These are phyloP conservation scores for Ambrosia hybrid DNA, from an alignment of 140 eudicot species.

Conservation along the genomic window DNA sequence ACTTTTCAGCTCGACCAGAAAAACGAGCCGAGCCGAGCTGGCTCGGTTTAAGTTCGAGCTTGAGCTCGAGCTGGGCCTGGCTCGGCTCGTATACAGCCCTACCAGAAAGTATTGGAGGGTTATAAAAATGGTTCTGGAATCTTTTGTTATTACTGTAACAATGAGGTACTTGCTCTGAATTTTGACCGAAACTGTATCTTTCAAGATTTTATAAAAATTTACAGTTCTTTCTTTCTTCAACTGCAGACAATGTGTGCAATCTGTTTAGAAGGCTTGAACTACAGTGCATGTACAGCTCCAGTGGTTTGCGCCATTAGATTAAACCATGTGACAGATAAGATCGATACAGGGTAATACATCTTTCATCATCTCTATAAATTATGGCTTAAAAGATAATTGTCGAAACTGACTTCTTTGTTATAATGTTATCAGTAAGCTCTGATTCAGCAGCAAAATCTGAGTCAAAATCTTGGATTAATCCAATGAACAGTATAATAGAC, in stretches of 20 bases:
- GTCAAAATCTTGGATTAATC: conserved; percentile 44
- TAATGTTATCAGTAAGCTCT: conserved; percentile 38
- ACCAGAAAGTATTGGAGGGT: conserved; percentile 72
- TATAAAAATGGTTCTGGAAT: conserved; percentile 69
- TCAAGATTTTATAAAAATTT: no score
- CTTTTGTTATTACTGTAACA: conserved; percentile 65
- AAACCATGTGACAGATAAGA: no score
- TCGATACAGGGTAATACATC: conserved; percentile 49
- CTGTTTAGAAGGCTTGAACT: no score
- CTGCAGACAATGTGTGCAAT: no score
- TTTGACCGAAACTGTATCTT: background rate
- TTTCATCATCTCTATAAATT: background rate
- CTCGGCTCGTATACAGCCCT: no score
- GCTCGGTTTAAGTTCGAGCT: no score
- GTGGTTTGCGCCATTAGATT: no score
- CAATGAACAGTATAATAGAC: conserved; percentile 46
- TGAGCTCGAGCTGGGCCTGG: no score
- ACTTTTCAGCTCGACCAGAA: no score
- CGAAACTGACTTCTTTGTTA: background rate
- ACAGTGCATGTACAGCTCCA: no score
- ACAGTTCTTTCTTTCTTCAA: no score
- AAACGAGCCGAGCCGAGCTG: no score
- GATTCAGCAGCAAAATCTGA: conserved; percentile 47
- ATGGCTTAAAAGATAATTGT: background rate
- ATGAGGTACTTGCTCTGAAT: conserved; percentile 46